Evolutionary conservation across 1,284 basidiomycete species (phyloP).

Genomic region (Pyrrhoderma noxium): DNA sequence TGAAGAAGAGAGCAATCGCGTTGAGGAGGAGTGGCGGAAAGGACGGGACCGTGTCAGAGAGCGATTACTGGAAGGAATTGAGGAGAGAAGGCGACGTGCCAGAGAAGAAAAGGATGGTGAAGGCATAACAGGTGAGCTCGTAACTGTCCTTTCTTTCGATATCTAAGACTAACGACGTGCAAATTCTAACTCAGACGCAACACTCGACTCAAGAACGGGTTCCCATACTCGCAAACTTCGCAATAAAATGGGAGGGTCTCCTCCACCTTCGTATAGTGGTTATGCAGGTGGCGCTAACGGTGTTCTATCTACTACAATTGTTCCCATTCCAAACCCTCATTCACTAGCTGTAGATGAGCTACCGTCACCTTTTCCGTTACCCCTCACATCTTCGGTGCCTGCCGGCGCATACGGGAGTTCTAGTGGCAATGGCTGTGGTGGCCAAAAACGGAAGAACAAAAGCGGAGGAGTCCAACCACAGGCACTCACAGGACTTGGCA

Average conservation of each 20-base stretch:
- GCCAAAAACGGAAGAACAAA: conserved; percentile 46
- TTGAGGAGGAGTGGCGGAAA: conserved; percentile 71
- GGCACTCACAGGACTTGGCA: conserved; percentile 48
- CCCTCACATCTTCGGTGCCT: conserved; percentile 46
- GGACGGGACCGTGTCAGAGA: conserved; percentile 66
- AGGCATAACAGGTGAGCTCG: conserved; percentile 50
- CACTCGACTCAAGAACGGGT: conserved; percentile 64
- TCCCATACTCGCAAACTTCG: conserved; percentile 75
- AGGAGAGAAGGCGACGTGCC: conserved; percentile 65
- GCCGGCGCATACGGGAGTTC: conserved; percentile 29
- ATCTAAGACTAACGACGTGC: conserved; percentile 13
- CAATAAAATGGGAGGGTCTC: conserved; percentile 66
- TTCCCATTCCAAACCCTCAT: conserved; percentile 67
- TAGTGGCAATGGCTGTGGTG: conserved; percentile 32
- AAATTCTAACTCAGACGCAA: conserved; percentile 40
- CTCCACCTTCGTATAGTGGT: conserved; percentile 44
- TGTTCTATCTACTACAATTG: conserved; percentile 48
- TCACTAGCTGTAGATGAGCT: conserved; percentile 76
- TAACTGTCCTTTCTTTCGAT: conserved; percentile 7
- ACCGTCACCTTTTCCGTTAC: conserved; percentile 72
- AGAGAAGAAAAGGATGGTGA: conserved; percentile 79
- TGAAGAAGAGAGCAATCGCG: conserved; percentile 65
- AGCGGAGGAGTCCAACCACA: conserved; percentile 43
- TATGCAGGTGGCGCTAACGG: conserved; percentile 29
- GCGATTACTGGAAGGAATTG: conserved; percentile 72